Evolutionary conservation across 306 rosid genomes (phyloP).

Genomic region (Castanopsis chinensis): DNA sequence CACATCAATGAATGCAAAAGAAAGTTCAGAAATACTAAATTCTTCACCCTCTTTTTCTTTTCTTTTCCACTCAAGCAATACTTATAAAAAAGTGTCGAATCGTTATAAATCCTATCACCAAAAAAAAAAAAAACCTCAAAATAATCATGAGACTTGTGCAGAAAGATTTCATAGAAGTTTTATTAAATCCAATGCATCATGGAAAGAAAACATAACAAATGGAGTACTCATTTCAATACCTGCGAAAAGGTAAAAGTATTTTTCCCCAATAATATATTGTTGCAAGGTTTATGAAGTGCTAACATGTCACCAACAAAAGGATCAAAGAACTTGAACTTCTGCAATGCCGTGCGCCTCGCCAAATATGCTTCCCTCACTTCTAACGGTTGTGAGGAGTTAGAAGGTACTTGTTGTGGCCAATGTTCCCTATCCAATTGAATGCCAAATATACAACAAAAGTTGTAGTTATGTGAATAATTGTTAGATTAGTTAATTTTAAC

Average conservation of each 20-base stretch:
- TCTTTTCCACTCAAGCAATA: background rate
- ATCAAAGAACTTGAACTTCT: conserved; percentile 59
- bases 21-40: background rate
- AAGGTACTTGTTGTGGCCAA: conserved; percentile 42
- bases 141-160: background rate
- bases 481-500: too few relatives aligned
- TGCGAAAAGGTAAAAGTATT: conserved; percentile 34
- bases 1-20: background rate
- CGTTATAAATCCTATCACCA: background rate
- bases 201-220: background rate
- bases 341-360: conserved; percentile 40
- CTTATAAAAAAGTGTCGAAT: background rate
- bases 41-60: background rate
- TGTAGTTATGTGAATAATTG: too few relatives aligned
- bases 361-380: conserved; percentile 54
- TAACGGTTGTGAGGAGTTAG: background rate
- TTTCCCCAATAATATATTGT: conserved; percentile 40
- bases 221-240: conserved; percentile 29
- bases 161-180: background rate
- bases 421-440: conserved; percentile 36
- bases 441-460: background rate
- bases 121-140: background rate
- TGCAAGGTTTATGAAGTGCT: conserved; percentile 17
- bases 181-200: background rate
- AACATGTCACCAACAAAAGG: conserved; percentile 29